These are phyloP conservation scores for Crassisporium funariophilum DNA, from an alignment of 768 basidiomycete species.

Conservation along the genomic window DNA sequence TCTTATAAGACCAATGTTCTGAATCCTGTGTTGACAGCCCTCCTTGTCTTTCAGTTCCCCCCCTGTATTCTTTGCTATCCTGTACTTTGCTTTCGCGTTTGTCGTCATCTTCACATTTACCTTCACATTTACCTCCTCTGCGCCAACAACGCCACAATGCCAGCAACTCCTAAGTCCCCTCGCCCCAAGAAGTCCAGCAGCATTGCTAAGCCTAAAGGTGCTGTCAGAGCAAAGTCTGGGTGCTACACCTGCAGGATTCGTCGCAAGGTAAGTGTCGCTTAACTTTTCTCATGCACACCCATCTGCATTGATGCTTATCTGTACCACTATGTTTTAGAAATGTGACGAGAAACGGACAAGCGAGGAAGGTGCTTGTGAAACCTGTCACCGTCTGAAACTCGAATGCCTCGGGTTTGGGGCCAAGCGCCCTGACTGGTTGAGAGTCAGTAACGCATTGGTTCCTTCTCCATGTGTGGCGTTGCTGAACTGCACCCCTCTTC, in stretches of 20 bases:
- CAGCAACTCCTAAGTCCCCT: slow-evolving; percentile 45
- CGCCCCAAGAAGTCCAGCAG: slow-evolving; percentile 44
- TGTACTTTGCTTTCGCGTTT: slow-evolving; percentile 7
- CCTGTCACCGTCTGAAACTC: slow-evolving; percentile 78
- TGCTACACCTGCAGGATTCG: slow-evolving; percentile 89
- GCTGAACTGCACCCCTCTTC: slow-evolving; percentile 5
- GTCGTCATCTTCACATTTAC: slow-evolving; percentile 12
- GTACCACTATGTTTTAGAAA: slow-evolving; percentile 52
- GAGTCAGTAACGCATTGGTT: slow-evolving; percentile 48
- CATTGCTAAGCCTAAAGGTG: slow-evolving; percentile 76
- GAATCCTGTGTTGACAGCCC: not conserved
- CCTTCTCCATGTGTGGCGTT: slow-evolving; percentile 10
- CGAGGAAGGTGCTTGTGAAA: slow-evolving; percentile 64
- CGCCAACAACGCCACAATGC: slow-evolving; percentile 32
- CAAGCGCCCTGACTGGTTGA: slow-evolving; percentile 84
- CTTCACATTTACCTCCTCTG: slow-evolving; percentile 16
- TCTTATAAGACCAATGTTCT: slow-evolving; percentile 7
- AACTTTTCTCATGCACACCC: not conserved
- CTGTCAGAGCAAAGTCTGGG: slow-evolving; percentile 83
- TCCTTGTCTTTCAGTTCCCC: slow-evolving; percentile 12
- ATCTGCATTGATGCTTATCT: slow-evolving; percentile 10
- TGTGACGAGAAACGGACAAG: slow-evolving; percentile 69
- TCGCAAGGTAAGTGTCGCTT: slow-evolving; percentile 61
- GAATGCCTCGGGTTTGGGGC: slow-evolving; percentile 86
- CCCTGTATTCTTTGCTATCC: slow-evolving; percentile 8